Percentiles rank a stretch among this genome's conserved stretches.
Conservation (phyloP, 345 rosid species). For the Abelmoschus esculentus region DNA sequence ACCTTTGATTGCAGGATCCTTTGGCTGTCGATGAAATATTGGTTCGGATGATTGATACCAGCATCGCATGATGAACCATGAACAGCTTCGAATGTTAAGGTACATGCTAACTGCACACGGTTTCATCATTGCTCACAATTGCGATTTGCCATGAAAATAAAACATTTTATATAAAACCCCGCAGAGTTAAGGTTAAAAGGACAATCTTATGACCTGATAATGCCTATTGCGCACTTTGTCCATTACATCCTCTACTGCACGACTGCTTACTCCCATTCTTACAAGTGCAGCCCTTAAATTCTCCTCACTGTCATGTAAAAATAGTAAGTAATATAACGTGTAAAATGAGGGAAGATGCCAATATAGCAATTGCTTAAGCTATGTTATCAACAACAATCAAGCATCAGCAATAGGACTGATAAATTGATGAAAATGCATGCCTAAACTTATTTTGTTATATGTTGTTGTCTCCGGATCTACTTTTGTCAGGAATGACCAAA, state of each 20-base stretch:
- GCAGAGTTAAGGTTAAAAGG: slow-evolving; percentile 1
- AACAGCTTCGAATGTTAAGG: slow-evolving; percentile 77
- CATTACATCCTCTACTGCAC: slow-evolving; percentile 58
- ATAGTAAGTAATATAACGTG: background rate
- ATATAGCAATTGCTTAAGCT: background rate
- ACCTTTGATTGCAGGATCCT: slow-evolving; percentile 62
- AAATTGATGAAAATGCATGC: background rate
- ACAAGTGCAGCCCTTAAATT: slow-evolving; percentile 76
- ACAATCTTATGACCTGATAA: slow-evolving; percentile 46
- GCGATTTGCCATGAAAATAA: background rate
- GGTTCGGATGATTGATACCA: slow-evolving; percentile 91
- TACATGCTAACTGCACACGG: slow-evolving; percentile 72
- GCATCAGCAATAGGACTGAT: background rate
- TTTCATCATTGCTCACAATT: slow-evolving; percentile 8
- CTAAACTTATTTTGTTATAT: background rate
- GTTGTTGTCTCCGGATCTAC: background rate
- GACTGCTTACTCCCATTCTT: slow-evolving; percentile 68
- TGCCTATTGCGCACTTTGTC: slow-evolving; percentile 78
- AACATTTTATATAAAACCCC: background rate
- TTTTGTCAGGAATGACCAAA: background rate
- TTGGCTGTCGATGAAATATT: slow-evolving; percentile 78
- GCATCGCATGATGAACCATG: slow-evolving; percentile 61
- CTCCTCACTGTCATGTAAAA: slow-evolving; percentile 51
- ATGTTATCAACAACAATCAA: background rate
- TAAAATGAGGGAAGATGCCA: background rate